Conservation (phyloP, 2,329 filamentous ascomycete species). For the Trichophyton benhamiae region DNA sequence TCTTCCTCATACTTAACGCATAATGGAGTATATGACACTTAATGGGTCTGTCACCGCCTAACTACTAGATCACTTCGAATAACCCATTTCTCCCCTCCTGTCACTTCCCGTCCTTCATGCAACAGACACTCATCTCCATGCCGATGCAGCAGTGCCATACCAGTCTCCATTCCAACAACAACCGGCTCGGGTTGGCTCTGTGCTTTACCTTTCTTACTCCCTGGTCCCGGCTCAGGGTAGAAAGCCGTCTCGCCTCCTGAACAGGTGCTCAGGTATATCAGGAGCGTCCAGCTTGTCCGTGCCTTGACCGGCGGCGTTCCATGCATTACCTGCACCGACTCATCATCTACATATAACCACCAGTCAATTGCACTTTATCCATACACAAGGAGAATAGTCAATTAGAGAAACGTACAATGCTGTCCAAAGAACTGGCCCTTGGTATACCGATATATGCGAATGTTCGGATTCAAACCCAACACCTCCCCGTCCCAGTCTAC, state of each 20-base stretch:
- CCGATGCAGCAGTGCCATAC: constrained; percentile 73
- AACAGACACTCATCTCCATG: constrained; percentile 83
- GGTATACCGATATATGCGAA: constrained; percentile 76
- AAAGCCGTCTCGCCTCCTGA: constrained; percentile 84
- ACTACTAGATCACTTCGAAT: constrained; percentile 63
- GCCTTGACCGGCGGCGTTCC: constrained; percentile 40
- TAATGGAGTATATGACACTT: too few species aligned
- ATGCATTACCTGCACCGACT: constrained; percentile 61
- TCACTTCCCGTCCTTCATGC: constrained; percentile 74
- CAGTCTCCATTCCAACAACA: constrained; percentile 63
- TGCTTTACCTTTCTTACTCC: constrained; percentile 31
- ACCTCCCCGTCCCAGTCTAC: constrained; percentile 63
- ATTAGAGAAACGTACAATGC: constrained; percentile 54
- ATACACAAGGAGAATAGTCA: background rate
- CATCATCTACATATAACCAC: constrained; percentile 54
- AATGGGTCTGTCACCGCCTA: constrained; percentile 18
- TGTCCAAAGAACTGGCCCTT: constrained; percentile 84
- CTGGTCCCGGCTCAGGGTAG: constrained; percentile 45
- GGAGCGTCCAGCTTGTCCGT: constrained; percentile 79
- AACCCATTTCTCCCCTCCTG: constrained; percentile 78
- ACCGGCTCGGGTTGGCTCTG: constrained; percentile 48
- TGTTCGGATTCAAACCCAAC: constrained; percentile 76
- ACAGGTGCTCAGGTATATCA: constrained; percentile 79
- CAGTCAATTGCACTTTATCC: background rate
- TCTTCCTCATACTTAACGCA: too few species aligned